These are phyloP conservation scores for Irpex rosettiformis DNA, from an alignment of 1,284 basidiomycete species.

Conservation along the genomic window DNA sequence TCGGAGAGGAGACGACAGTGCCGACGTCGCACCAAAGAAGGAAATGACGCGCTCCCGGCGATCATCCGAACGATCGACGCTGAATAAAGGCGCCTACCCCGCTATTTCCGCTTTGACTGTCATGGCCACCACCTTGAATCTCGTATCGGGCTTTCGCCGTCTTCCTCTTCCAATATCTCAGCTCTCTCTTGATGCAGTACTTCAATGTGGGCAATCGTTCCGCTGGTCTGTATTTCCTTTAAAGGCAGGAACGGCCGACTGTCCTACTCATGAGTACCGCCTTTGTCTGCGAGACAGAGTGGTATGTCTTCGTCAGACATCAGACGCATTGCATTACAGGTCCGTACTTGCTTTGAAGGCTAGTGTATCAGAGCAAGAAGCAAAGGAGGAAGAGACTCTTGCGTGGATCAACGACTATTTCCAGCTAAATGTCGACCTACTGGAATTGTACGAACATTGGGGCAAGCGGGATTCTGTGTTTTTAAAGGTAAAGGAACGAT, in stretches of 20 bases:
- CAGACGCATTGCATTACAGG: slow-evolving; percentile 68
- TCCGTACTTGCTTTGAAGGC: slow-evolving; percentile 55
- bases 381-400: slow-evolving; percentile 59
- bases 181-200: slow-evolving; percentile 66
- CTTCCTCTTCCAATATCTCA: slow-evolving; percentile 62
- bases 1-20: too few species aligned
- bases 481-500: slow-evolving; percentile 55
- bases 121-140: neutral
- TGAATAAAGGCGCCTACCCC: too few species aligned
- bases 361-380: slow-evolving; percentile 28
- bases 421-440: slow-evolving; percentile 77
- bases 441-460: slow-evolving; percentile 82
- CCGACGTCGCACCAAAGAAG: too few species aligned
- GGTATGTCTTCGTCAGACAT: slow-evolving; percentile 76
- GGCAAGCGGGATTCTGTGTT: slow-evolving; percentile 74
- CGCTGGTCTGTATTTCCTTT: slow-evolving; percentile 65
- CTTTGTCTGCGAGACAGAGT: slow-evolving; percentile 78
- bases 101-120: too few species aligned
- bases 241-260: slow-evolving; percentile 11
- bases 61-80: too few species aligned
- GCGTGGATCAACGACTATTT: slow-evolving; percentile 88
- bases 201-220: slow-evolving; percentile 81
- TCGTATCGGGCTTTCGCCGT: slow-evolving; percentile 46
- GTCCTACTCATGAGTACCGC: slow-evolving; percentile 59
- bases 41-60: too few species aligned